Percentiles rank a stretch among this genome's conserved stretches.
These are phyloP conservation scores for Sordariomycetes sp. DNA, from an alignment of 2,329 filamentous ascomycete species.

Conservation along the genomic window DNA sequence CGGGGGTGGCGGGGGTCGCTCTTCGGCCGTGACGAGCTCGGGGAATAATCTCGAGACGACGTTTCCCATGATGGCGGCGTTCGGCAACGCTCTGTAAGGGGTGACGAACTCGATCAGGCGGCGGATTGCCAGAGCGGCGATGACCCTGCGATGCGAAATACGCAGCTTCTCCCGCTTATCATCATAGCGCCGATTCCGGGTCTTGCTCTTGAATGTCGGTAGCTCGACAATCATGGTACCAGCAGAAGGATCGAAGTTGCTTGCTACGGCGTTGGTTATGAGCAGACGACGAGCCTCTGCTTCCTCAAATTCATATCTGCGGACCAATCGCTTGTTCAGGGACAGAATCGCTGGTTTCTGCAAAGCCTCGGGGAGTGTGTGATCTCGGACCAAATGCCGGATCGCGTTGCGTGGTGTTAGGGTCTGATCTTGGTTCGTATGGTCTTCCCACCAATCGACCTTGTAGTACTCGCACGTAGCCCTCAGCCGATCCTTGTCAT, in stretches of 20 bases:
- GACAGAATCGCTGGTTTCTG: constrained; percentile 53
- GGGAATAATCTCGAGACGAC: constrained; percentile 41
- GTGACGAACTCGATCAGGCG: constrained; percentile 40
- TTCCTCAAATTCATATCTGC: constrained; percentile 32
- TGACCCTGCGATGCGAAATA: constrained; percentile 28
- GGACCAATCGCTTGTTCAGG: constrained; percentile 44
- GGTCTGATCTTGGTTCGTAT: constrained; percentile 69
- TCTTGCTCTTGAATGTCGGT: constrained; percentile 20
- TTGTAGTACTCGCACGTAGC: constrained; percentile 62
- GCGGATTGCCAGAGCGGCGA: constrained; percentile 37
- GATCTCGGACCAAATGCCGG: constrained; percentile 50
- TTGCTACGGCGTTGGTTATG: constrained; percentile 31
- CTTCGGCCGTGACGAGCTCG: constrained; percentile 17
- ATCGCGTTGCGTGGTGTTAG: constrained; percentile 77
- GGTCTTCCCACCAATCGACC: constrained; percentile 74
- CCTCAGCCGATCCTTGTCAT: constrained; percentile 64
- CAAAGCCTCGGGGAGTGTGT: constrained; percentile 60
- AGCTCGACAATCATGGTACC: constrained; percentile 39
- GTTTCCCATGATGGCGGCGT: constrained; percentile 32
- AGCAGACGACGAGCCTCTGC: constrained; percentile 47
- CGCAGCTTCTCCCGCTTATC: constrained; percentile 6
- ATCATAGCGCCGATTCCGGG: constrained; percentile 1
- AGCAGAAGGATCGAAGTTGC: constrained; percentile 34
- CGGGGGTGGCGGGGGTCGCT: constrained; percentile 8
- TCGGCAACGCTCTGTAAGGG: constrained; percentile 33